Conservation (phyloP, 179 eudicot genomes). For the Nepenthes alata region DNA sequence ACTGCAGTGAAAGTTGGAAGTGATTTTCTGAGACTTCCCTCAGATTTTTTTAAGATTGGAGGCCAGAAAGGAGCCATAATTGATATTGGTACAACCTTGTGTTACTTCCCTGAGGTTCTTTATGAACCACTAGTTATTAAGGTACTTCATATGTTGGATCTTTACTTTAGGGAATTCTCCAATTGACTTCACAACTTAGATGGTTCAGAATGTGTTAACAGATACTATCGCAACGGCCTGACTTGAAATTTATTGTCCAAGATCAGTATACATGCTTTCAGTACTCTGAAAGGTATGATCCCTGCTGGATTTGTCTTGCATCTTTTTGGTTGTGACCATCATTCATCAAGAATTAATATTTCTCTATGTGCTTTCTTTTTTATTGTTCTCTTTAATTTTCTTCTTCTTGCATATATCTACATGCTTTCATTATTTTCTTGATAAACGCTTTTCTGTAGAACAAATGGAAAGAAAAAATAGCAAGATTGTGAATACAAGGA, state of each 20-base stretch:
- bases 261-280: conserved; percentile 80
- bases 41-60: conserved; percentile 22
- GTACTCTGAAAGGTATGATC: conserved; percentile 50
- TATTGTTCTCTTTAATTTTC: not conserved
- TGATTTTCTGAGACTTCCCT: conserved; percentile 17
- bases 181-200: conserved; percentile 8
- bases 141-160: conserved; percentile 15
- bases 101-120: conserved; percentile 26
- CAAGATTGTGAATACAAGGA: too few relatives aligned
- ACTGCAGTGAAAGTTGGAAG: conserved; percentile 34
- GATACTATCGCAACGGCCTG: conserved; percentile 69
- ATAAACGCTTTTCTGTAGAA: too few relatives aligned
- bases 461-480: too few relatives aligned
- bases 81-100: conserved; percentile 32
- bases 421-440: too few relatives aligned
- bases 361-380: not conserved
- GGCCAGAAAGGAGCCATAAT: conserved; percentile 31
- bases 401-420: too few relatives aligned
- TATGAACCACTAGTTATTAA: conserved; percentile 27
- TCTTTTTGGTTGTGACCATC: too few relatives aligned
- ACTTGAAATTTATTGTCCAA: conserved; percentile 57
- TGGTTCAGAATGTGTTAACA: conserved; percentile 13
- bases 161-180: not conserved
- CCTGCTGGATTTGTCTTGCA: conserved; percentile 1
- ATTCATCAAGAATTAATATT: too few relatives aligned